Evolutionary conservation across 495 filamentous ascomycete genomes (phyloP).

Genomic region (Penicillium waksmanii): DNA sequence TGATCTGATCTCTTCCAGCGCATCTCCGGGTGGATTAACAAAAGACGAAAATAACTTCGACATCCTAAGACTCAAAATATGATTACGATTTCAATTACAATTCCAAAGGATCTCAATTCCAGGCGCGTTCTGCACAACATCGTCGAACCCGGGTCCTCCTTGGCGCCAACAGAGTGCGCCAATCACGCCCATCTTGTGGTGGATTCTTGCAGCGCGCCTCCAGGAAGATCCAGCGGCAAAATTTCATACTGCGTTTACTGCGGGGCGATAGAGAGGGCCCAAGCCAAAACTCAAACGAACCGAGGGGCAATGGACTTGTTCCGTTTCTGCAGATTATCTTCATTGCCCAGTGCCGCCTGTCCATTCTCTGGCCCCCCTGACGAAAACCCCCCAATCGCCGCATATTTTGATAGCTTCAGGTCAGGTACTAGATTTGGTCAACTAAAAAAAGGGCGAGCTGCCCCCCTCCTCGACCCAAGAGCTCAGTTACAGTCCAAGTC

Average conservation of each 20-base stretch:
- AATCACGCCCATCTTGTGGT: slow-evolving; percentile 32
- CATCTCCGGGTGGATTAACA: neutral
- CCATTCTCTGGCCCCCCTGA: neutral
- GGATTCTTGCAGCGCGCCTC: slow-evolving; percentile 33
- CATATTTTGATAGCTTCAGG: neutral
- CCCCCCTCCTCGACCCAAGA: neutral
- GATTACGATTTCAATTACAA: neutral
- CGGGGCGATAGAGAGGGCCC: slow-evolving; percentile 26
- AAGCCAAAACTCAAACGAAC: slow-evolving; percentile 20
- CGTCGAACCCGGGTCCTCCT: slow-evolving; percentile 22
- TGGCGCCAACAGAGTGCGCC: slow-evolving; percentile 20
- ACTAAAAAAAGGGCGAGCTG: neutral
- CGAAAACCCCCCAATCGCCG: neutral
- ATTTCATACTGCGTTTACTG: slow-evolving; percentile 26
- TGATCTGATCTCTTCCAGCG: slow-evolving; percentile 2
- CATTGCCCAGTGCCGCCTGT: neutral
- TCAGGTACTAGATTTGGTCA: neutral
- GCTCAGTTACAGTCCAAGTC: neutral
- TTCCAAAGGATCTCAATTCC: slow-evolving; percentile 9
- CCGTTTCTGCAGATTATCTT: neutral
- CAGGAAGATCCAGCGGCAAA: slow-evolving; percentile 26
- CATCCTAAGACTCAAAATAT: neutral
- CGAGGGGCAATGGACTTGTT: slow-evolving; percentile 1
- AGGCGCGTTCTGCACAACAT: slow-evolving; percentile 44
- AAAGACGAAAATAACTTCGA: too few relatives aligned